Evolutionary conservation across 805 yeast genomes (phyloP).

Genomic region (Saccharomycodes ludwigii): DNA sequence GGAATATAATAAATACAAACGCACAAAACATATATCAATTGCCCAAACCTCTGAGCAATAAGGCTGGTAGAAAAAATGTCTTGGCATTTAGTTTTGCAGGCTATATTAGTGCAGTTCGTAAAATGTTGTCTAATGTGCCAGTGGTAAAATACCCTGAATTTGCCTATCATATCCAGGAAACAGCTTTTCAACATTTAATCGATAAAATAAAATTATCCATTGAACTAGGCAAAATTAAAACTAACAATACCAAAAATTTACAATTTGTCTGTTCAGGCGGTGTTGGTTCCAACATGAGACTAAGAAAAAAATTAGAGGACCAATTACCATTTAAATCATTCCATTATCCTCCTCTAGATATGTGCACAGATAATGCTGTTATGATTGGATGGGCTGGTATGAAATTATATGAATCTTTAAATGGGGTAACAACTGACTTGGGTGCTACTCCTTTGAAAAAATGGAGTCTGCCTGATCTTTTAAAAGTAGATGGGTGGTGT

Average conservation of each 20-base stretch:
- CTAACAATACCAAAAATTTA: conserved; percentile 23
- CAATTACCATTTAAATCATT: conserved; percentile 30
- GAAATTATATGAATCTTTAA: conserved; percentile 50
- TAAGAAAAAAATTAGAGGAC: conserved; percentile 36
- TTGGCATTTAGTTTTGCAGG: conserved; percentile 68
- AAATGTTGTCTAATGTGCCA: conserved; percentile 37
- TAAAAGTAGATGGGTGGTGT: conserved; percentile 22
- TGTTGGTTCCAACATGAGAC: conserved; percentile 63
- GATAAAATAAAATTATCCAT: conserved; percentile 45
- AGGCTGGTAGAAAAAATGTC: conserved; percentile 31
- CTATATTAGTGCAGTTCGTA: conserved; percentile 22
- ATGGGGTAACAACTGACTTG: conserved; percentile 32
- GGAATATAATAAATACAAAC: conserved; percentile 11
- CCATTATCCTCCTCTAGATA: conserved; percentile 52
- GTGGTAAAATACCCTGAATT: conserved; percentile 30
- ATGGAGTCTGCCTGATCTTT: conserved; percentile 64
- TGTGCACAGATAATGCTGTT: conserved; percentile 90
- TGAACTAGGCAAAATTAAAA: conserved; percentile 28
- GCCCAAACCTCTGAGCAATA: conserved; percentile 35
- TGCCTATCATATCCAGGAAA: conserved; percentile 48
- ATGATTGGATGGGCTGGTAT: conserved; percentile 99
- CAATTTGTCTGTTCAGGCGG: conserved; percentile 84
- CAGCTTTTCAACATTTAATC: conserved; percentile 61
- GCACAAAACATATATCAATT: conserved; percentile 3
- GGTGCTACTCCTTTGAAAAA: conserved; percentile 54